Conservation (phyloP, 2,329 filamentous ascomycete genomes). For the Trichoderma brevicompactum region DNA sequence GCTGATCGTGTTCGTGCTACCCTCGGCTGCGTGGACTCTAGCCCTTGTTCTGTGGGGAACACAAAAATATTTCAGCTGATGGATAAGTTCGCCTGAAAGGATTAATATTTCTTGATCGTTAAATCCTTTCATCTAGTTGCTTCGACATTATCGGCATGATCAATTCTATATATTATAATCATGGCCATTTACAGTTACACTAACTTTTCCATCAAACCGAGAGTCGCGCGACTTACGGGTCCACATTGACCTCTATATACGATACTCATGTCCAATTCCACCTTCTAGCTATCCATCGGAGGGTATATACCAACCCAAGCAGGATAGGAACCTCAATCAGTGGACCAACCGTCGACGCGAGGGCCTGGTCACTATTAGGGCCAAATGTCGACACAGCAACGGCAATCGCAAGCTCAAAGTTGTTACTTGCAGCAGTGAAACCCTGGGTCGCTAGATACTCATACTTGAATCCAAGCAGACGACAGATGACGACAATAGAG, state of each 20-base stretch:
- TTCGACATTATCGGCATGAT: too few relatives aligned
- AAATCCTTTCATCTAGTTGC: too few relatives aligned
- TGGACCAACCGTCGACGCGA: slow-evolving; percentile 82
- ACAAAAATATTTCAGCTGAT: slow-evolving; percentile 29
- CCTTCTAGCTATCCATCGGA: slow-evolving; percentile 61
- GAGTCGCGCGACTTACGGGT: not conserved
- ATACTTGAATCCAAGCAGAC: slow-evolving; percentile 75
- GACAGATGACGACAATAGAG: slow-evolving; percentile 64
- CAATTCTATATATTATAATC: too few relatives aligned
- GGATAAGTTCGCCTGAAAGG: slow-evolving; percentile 5
- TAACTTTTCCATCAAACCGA: too few relatives aligned
- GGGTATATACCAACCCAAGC: slow-evolving; percentile 74
- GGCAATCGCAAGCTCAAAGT: slow-evolving; percentile 90
- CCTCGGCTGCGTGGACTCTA: slow-evolving; percentile 23
- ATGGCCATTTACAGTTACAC: too few relatives aligned
- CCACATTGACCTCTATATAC: too few relatives aligned
- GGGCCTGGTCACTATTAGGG: slow-evolving; percentile 74
- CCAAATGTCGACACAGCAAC: slow-evolving; percentile 84
- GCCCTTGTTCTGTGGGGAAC: slow-evolving; percentile 29
- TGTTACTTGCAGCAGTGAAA: slow-evolving; percentile 89
- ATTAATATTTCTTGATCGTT: too few relatives aligned
- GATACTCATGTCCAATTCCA: slow-evolving; percentile 55
- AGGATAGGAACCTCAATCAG: slow-evolving; percentile 86
- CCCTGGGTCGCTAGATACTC: slow-evolving; percentile 74
- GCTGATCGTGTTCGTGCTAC: slow-evolving; percentile 20